A percentile compares a stretch with the other conserved stretches of the same genome.
Evolutionary conservation across 164 flowering plant genomes (phyloP).

Genomic region (Chimonanthus praecox): DNA sequence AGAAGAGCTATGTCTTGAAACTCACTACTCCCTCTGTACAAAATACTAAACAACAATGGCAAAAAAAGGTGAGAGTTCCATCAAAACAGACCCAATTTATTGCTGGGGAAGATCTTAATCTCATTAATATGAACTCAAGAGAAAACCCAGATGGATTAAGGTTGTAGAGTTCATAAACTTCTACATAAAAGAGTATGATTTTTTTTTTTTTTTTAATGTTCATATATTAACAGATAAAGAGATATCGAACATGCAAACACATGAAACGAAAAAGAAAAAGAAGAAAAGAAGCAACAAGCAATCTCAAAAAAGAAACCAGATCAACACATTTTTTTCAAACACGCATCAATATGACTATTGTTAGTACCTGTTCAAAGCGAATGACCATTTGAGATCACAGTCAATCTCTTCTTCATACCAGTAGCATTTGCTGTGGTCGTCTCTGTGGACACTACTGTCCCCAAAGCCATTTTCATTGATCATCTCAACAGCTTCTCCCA

Average conservation of each 20-base stretch:
- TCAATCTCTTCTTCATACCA: conserved; percentile 87
- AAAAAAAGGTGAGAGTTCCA: background rate
- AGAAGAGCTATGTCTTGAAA: conserved; percentile 73
- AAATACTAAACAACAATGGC: conserved; percentile 30
- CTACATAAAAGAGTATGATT: too few relatives aligned
- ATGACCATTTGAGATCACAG: conserved; percentile 79
- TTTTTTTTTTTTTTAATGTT: too few relatives aligned
- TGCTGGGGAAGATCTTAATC: too few relatives aligned
- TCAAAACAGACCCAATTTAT: background rate
- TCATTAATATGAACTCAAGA: too few relatives aligned
- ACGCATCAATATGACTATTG: background rate
- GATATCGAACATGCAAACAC: background rate
- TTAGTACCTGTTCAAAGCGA: conserved; percentile 61
- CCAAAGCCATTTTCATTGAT: conserved; percentile 6
- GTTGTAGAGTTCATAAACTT: too few relatives aligned
- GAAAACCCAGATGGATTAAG: too few relatives aligned
- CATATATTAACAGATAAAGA: background rate
- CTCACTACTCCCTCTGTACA: conserved; percentile 54
- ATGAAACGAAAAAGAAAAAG: background rate
- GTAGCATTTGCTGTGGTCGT: conserved; percentile 13
- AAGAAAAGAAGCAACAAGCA: background rate
- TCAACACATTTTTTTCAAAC: too few relatives aligned
- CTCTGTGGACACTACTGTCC: background rate
- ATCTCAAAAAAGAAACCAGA: background rate
- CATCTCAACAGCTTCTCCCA: conserved; percentile 61